Percentiles rank a stretch among this genome's conserved stretches.
phyloP scores from a whole-genome alignment of 805 yeast species.

The Zygotorulaspora chibaensis region DNA sequence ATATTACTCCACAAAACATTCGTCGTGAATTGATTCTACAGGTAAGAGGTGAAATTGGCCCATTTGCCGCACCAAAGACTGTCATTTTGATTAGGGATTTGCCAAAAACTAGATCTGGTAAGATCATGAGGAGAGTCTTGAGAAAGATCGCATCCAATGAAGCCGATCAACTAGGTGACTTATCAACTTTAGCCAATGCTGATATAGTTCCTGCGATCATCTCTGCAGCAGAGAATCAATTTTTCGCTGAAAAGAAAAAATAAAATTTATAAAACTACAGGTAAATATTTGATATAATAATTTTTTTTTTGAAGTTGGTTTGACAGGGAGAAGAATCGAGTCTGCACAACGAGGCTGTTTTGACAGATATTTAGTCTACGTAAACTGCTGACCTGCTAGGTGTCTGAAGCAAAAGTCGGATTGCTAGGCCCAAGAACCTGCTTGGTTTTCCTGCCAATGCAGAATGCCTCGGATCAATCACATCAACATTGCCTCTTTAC shows the following conservation, averaged over 20 bases:
- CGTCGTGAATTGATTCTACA: slow-evolving; percentile 67
- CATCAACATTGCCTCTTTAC: too few species aligned
- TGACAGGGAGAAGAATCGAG: too few species aligned
- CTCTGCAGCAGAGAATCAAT: slow-evolving; percentile 51
- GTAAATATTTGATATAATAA: background rate
- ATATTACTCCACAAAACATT: slow-evolving; percentile 38
- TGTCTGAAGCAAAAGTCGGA: too few species aligned
- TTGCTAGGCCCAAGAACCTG: too few species aligned
- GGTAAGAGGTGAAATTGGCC: slow-evolving; percentile 57
- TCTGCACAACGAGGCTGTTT: too few species aligned
- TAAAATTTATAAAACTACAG: slow-evolving; percentile 1
- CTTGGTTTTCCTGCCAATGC: too few species aligned
- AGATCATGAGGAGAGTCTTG: slow-evolving; percentile 96
- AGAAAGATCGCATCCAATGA: slow-evolving; percentile 91
- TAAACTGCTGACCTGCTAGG: too few species aligned
- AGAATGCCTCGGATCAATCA: too few species aligned
- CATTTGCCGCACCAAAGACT: slow-evolving; percentile 91
- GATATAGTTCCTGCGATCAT: slow-evolving; percentile 75
- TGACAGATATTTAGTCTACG: too few species aligned
- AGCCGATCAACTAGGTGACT: slow-evolving; percentile 88
- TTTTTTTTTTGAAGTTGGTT: background rate
- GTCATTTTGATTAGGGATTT: slow-evolving; percentile 81
- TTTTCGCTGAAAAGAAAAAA: slow-evolving; percentile 26
- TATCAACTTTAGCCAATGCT: slow-evolving; percentile 85
- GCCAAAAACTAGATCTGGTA: slow-evolving; percentile 98